Percentiles rank a stretch among this genome's conserved stretches.
Evolutionary conservation across 208 protist genomes (phyloP).

Genomic region (Naegleria gruberi): DNA sequence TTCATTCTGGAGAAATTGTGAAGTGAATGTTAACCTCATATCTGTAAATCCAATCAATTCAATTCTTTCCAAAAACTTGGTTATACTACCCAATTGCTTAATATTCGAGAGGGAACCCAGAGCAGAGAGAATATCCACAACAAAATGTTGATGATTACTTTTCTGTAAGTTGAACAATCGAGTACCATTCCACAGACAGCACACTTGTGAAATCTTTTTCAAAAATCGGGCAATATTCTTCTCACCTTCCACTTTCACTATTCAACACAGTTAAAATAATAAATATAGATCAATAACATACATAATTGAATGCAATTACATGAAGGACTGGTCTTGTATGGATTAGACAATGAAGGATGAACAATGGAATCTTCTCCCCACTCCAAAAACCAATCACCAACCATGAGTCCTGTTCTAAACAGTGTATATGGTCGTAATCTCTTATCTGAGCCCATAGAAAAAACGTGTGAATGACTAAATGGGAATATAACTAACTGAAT

Average conservation of each 20-base stretch:
- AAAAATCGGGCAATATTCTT: neutral
- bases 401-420: neutral
- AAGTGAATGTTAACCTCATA: neutral
- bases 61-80: neutral
- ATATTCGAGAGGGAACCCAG: neutral
- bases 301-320: neutral
- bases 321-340: neutral
- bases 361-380: neutral
- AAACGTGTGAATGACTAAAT: neutral
- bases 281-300: neutral
- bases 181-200: neutral
- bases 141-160: constrained; percentile 1
- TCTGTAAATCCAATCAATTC: neutral
- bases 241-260: neutral
- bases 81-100: neutral
- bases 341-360: neutral
- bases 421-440: neutral
- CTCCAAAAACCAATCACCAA: constrained; percentile 1
- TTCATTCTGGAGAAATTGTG: neutral
- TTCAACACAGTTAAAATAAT: neutral
- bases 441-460: neutral
- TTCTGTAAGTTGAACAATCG: neutral
- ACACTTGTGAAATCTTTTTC: neutral
- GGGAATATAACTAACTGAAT: neutral
- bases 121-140: neutral